Conservation (phyloP, 2,329 filamentous ascomycete species). For the Fusarium algeriense region DNA sequence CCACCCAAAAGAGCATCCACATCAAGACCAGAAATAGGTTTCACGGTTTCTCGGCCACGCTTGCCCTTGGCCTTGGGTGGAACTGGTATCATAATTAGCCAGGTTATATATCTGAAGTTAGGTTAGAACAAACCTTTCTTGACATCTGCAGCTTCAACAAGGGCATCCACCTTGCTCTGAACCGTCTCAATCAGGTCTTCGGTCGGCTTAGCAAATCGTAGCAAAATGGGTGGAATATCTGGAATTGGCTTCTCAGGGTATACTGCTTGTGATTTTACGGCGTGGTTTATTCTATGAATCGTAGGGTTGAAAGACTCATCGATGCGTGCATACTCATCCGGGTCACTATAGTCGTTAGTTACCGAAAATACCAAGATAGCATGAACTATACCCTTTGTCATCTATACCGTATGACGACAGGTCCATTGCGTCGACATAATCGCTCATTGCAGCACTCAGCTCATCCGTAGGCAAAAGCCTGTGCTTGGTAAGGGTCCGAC, state of each 20-base stretch:
- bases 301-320: conserved; percentile 87
- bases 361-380: neutral
- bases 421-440: conserved; percentile 95
- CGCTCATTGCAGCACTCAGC: conserved; percentile 84
- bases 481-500: conserved; percentile 83
- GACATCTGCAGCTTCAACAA: conserved; percentile 79
- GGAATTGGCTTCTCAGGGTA: conserved; percentile 75
- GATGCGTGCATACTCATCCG: conserved; percentile 77
- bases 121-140: conserved; percentile 75
- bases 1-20: conserved; percentile 82
- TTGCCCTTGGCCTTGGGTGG: conserved; percentile 83
- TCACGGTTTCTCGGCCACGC: conserved; percentile 76
- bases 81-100: conserved; percentile 62
- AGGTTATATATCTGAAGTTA: neutral
- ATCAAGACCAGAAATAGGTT: conserved; percentile 91
- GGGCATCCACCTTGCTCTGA: conserved; percentile 67
- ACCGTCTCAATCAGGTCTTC: conserved; percentile 72
- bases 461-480: conserved; percentile 83
- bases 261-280: conserved; percentile 84
- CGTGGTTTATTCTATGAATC: conserved; percentile 90
- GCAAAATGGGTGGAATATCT: conserved; percentile 72
- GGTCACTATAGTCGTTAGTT: conserved; percentile 52
- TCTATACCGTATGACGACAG: conserved; percentile 77
- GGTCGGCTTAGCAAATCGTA: conserved; percentile 80
- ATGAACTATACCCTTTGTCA: conserved; percentile 74